Base-by-base conservation (phyloP, 495 filamentous ascomycete genomes). In the Aspergillus biplanus region DNA sequence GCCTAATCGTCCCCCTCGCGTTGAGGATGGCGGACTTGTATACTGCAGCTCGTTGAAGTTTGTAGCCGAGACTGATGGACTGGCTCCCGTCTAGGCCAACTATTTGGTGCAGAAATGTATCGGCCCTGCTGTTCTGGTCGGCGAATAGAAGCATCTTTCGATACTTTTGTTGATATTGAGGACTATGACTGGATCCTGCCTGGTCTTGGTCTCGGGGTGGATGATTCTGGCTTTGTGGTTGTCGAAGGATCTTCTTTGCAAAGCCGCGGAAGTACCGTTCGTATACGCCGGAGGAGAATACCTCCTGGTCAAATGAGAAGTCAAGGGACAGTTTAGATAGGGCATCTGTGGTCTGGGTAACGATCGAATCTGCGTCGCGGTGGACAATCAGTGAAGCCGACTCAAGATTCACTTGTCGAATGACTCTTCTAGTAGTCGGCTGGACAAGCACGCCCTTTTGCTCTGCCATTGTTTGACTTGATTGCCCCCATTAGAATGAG, bases 231-330 rank as follows among this genome's bases (percentile, higher is more conserved):
- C 3, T 32, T 31, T 53, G 50, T 53, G 50, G 31, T 34, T 13
- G 6, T 27, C 31, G 12, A 0, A 53, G 50, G 5, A 27, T 1
- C 50, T 27, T 53, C 50, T 53, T 53, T 31, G 50, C 32, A 27
- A 53, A 27, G 16, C 50, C 50, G 3, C 50, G 50, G 31, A 53
- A 53, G 13, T 21, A 21, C n/a, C 50, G 50, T 27, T 53, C 50
- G 31, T 53, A 53, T 13, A 53, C 50, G 7, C 31, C 32, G 0
- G 50, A 53, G 32, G 50, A 4, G 13, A 53, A 53, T 11, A 53
- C 16, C 13, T 18, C 31, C 2, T 12, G 50, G 50, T 53, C 50
- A 53, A 53, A 53, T 32, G 50, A 53, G 32, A 53, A 53, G 4
- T 1, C 11, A 18, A 21, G 6, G 6, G 50, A 53, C 50, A 53